These are phyloP conservation scores for Calonectria leucothoes DNA, from an alignment of 2,329 filamentous ascomycete genomes.

Conservation along the genomic window DNA sequence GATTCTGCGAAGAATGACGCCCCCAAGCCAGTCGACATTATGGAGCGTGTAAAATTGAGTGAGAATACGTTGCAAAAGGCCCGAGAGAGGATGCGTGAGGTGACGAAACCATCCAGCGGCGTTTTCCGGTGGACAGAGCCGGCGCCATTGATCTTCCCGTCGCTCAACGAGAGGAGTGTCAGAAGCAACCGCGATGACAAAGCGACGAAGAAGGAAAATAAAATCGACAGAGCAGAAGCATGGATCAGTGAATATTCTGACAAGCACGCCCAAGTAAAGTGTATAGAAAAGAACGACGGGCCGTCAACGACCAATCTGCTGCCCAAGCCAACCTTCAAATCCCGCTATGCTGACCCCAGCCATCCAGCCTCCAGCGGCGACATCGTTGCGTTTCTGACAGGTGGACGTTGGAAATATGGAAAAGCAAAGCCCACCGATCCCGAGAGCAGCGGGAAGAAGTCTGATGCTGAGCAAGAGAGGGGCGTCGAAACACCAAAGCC, in stretches of 20 bases:
- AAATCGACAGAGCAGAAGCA: background rate
- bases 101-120: conserved; percentile 21
- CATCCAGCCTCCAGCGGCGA: conserved; percentile 17
- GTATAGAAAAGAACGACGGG: background rate
- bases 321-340: conserved; percentile 12
- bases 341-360: conserved; percentile 20
- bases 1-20: background rate
- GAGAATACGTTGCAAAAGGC: background rate
- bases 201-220: background rate
- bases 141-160: conserved; percentile 62
- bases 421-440: background rate
- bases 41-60: conserved; percentile 24
- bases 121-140: conserved; percentile 56
- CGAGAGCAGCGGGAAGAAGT: background rate
- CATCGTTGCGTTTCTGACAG: conserved; percentile 14
- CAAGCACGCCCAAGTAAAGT: conserved; percentile 9
- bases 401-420: conserved; percentile 10
- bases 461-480: background rate
- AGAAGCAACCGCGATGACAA: background rate
- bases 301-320: background rate
- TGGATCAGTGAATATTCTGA: conserved; percentile 6
- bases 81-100: background rate
- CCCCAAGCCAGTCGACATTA: conserved; percentile 8
- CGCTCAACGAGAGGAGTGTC: conserved; percentile 46
- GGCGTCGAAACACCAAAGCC: background rate